These are phyloP conservation scores for Pestalotiopsis sp. DNA, from an alignment of 2,329 filamentous ascomycete species.

Conservation along the genomic window DNA sequence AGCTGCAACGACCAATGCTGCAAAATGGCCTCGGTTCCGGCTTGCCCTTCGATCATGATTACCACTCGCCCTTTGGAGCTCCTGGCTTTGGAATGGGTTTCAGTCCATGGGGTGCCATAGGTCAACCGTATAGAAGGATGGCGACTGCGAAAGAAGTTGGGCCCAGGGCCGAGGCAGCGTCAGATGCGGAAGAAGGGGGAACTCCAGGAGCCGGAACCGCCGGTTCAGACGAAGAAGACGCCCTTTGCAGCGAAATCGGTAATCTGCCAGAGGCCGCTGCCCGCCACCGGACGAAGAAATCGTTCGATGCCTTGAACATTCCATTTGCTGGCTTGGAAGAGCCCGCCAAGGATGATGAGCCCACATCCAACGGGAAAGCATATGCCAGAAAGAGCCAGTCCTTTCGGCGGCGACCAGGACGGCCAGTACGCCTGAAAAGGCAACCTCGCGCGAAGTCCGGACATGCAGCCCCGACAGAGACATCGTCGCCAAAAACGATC, in stretches of 20 bases:
- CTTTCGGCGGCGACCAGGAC: neutral
- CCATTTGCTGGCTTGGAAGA: neutral
- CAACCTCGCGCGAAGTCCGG: neutral
- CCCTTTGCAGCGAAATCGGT: neutral
- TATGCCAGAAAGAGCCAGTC: neutral
- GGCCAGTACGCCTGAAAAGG: neutral
- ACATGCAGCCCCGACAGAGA: neutral
- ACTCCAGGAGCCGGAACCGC: neutral
- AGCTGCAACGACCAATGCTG: slow-evolving; percentile 23
- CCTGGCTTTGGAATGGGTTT: neutral
- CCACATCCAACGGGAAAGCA: neutral
- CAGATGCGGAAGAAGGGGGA: neutral
- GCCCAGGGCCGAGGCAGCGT: neutral
- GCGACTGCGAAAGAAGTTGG: slow-evolving; percentile 6
- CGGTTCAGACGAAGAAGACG: slow-evolving; percentile 8
- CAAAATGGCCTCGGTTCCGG: neutral
- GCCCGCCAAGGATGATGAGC: neutral
- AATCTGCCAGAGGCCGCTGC: neutral
- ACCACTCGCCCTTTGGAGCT: neutral
- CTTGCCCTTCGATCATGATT: neutral
- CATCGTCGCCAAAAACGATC: neutral
- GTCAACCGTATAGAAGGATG: slow-evolving; percentile 4
- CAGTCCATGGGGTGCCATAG: neutral
- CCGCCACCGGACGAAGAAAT: neutral
- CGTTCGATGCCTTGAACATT: neutral